A percentile compares a stretch with the other conserved stretches of the same genome.
These are phyloP conservation scores for Ophiostoma triangulosporum DNA, from an alignment of 2,329 filamentous ascomycete species.

Conservation along the genomic window DNA sequence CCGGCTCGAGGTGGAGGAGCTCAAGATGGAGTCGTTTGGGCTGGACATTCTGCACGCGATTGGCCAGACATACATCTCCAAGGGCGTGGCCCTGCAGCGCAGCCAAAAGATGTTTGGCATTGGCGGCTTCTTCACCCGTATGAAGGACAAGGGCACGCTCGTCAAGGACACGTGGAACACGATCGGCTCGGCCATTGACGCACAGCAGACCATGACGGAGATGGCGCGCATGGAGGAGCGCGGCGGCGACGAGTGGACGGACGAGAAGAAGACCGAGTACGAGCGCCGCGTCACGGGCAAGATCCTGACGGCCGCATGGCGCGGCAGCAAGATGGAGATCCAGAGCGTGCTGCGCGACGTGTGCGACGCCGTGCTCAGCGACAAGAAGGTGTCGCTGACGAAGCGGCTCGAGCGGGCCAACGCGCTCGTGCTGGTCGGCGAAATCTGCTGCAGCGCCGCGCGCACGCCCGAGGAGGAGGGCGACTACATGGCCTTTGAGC, in stretches of 20 bases:
- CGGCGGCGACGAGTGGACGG: constrained; percentile 94
- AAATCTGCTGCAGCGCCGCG: constrained; percentile 74
- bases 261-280: constrained; percentile 91
- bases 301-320: constrained; percentile 92
- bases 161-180: constrained; percentile 99
- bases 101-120: constrained; percentile 96
- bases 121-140: constrained; percentile 79
- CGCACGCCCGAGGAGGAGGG: constrained; percentile 92
- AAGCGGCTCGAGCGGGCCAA: constrained; percentile 89
- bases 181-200: constrained; percentile 89
- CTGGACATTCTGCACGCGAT: constrained; percentile 94
- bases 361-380: constrained; percentile 74
- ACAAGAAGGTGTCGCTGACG: constrained; percentile 61
- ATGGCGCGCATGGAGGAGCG: constrained; percentile 94
- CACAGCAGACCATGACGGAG: constrained; percentile 96
- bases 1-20: constrained; percentile 83
- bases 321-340: constrained; percentile 94
- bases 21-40: constrained; percentile 99
- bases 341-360: constrained; percentile 91
- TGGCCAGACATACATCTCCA: constrained; percentile 77
- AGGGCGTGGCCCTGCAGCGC: constrained; percentile 77
- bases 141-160: constrained; percentile 92
- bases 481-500: constrained; percentile 97
- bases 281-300: constrained; percentile 94
- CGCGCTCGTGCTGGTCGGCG: constrained; percentile 75